Percentiles rank a stretch among this genome's conserved stretches.
Evolutionary conservation across 179 eudicot genomes (phyloP).

Genomic region (Actinidia chinensis): DNA sequence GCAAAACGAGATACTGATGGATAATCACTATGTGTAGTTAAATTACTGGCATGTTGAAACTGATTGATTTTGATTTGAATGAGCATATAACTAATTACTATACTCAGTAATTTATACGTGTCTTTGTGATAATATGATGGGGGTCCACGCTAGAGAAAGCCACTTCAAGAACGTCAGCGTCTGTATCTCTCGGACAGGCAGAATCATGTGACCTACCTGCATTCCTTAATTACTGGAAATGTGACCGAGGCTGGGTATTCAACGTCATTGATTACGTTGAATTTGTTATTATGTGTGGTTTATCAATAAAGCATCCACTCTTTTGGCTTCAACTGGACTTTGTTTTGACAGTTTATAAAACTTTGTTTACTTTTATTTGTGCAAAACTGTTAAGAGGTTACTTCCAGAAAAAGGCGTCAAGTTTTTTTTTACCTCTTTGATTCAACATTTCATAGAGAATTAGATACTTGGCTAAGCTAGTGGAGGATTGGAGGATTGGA

Average conservation of each 20-base stretch:
- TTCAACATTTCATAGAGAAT: not conserved
- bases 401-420: too few relatives aligned
- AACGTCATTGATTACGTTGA: not conserved
- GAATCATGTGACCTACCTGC: not conserved
- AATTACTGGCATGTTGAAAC: not conserved
- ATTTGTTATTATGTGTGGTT: too few relatives aligned
- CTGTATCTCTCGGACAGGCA: constrained; percentile 97
- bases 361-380: not conserved
- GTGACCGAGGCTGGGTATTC: constrained; percentile 1
- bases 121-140: constrained; percentile 45
- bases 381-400: not conserved
- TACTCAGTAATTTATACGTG: not conserved
- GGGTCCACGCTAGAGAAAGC: constrained; percentile 95
- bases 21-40: too few relatives aligned
- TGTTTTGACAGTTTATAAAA: not conserved
- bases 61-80: not conserved
- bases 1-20: too few relatives aligned
- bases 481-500: not conserved
- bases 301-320: too few relatives aligned
- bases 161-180: constrained; percentile 90
- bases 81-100: not conserved
- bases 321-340: not conserved
- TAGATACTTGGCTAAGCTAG: not conserved
- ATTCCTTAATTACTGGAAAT: not conserved
- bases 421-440: not conserved